Percentiles rank a stretch among this genome's conserved stretches.
Evolutionary conservation across 352 stramenopile species (phyloP).

Genomic region (Globisporangium paddicum): DNA sequence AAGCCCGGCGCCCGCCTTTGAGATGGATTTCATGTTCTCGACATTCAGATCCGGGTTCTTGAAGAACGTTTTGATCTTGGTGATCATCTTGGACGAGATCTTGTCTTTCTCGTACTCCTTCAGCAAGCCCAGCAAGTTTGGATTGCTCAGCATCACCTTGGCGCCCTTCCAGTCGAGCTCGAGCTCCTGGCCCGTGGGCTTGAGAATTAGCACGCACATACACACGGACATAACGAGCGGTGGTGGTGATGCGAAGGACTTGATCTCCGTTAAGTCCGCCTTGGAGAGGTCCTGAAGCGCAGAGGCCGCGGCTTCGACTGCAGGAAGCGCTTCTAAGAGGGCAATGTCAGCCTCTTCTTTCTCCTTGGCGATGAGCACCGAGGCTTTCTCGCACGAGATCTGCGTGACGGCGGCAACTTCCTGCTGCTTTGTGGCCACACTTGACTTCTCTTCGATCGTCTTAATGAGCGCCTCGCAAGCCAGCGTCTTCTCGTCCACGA

Average conservation of each 20-base stretch:
- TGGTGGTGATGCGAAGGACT: slow-evolving; percentile 93
- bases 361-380: slow-evolving; percentile 88
- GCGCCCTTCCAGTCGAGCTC: slow-evolving; percentile 92
- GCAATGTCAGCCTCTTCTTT: slow-evolving; percentile 92
- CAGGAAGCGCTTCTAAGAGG: slow-evolving; percentile 90
- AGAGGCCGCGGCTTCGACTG: slow-evolving; percentile 89
- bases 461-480: slow-evolving; percentile 92
- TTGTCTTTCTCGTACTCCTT: slow-evolving; percentile 96
- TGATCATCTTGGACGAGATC: slow-evolving; percentile 95
- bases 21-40: slow-evolving; percentile 95
- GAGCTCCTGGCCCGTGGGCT: slow-evolving; percentile 89
- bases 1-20: slow-evolving; percentile 84
- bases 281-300: slow-evolving; percentile 94
- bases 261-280: slow-evolving; percentile 94
- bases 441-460: slow-evolving; percentile 93
- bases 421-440: slow-evolving; percentile 89
- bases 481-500: slow-evolving; percentile 94
- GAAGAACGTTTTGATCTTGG: slow-evolving; percentile 93
- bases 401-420: slow-evolving; percentile 89
- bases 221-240: slow-evolving; percentile 92
- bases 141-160: slow-evolving; percentile 94
- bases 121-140: slow-evolving; percentile 86
- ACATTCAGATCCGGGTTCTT: slow-evolving; percentile 93
- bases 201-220: slow-evolving; percentile 90
- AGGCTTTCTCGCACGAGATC: slow-evolving; percentile 88